Evolutionary conservation across 139 green algal genomes (phyloP).

Genomic region (Chlamydomonas incerta): DNA sequence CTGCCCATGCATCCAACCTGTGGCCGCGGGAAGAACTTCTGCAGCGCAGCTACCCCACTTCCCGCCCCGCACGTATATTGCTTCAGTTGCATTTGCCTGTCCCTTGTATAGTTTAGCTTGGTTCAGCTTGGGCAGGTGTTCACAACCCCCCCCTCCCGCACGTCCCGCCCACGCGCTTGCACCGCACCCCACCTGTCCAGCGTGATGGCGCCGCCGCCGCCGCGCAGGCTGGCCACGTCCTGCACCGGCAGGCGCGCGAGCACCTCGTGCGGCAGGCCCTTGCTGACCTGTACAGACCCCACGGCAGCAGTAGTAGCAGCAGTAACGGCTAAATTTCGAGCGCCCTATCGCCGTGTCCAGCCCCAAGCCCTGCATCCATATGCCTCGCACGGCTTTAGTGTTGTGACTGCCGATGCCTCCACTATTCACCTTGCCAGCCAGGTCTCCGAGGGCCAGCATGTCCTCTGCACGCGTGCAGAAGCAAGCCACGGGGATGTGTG

Average conservation of each 20-base stretch:
- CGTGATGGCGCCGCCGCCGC: too few relatives aligned
- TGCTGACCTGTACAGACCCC: slow-evolving; percentile 25
- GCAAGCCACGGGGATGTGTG: too few relatives aligned
- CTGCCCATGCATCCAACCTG: neutral
- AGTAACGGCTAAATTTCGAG: neutral
- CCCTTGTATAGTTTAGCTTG: too few relatives aligned
- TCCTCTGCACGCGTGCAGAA: neutral
- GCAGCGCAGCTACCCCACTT: too few relatives aligned
- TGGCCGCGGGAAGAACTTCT: too few relatives aligned
- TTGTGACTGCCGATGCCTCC: neutral
- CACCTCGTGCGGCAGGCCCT: slow-evolving; percentile 18
- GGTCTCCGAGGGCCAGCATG: slow-evolving; percentile 30
- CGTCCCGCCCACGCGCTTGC: too few relatives aligned
- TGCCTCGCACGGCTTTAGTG: neutral
- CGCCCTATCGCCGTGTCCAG: neutral
- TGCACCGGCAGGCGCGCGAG: slow-evolving; percentile 18
- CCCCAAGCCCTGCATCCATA: neutral
- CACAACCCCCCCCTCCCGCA: neutral
- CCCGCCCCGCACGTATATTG: too few relatives aligned
- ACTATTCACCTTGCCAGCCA: neutral
- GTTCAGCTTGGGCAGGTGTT: too few relatives aligned
- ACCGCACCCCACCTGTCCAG: slow-evolving; percentile 26
- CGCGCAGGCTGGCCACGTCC: neutral
- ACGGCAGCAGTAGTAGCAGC: too few relatives aligned
- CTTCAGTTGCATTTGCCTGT: too few relatives aligned